Percentiles rank a stretch among this genome's conserved stretches.
These are phyloP conservation scores for Talaromyces piceae DNA, from an alignment of 2,329 filamentous ascomycete genomes.

Conservation along the genomic window DNA sequence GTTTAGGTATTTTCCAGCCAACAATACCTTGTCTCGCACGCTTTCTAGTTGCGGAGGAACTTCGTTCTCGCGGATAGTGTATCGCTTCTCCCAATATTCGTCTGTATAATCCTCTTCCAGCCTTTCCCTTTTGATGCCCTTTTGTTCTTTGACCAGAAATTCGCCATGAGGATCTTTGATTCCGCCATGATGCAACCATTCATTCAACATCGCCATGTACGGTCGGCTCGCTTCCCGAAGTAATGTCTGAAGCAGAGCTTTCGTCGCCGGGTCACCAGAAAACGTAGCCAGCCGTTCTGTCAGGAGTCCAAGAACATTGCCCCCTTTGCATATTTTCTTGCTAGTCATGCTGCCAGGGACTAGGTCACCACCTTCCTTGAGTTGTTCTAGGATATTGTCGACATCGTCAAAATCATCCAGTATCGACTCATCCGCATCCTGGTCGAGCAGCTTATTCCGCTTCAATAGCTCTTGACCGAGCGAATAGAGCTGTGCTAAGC, in stretches of 20 bases:
- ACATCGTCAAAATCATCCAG: slow-evolving; percentile 70
- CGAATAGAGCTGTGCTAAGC: slow-evolving; percentile 82
- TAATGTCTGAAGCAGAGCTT: slow-evolving; percentile 70
- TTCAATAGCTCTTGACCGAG: slow-evolving; percentile 81
- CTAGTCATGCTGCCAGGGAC: slow-evolving; percentile 68
- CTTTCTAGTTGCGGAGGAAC: slow-evolving; percentile 85
- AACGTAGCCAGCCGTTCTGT: slow-evolving; percentile 79
- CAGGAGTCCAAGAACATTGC: slow-evolving; percentile 80
- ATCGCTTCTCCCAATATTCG: slow-evolving; percentile 97
- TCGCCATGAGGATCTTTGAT: slow-evolving; percentile 92
- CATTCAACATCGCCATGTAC: slow-evolving; percentile 97
- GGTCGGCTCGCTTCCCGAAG: slow-evolving; percentile 82
- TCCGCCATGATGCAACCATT: slow-evolving; percentile 93
- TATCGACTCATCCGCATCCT: slow-evolving; percentile 60
- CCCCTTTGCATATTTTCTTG: slow-evolving; percentile 95
- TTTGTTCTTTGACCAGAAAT: slow-evolving; percentile 92
- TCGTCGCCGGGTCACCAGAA: slow-evolving; percentile 86
- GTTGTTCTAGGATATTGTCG: slow-evolving; percentile 84
- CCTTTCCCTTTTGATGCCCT: slow-evolving; percentile 83
- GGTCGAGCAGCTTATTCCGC: slow-evolving; percentile 76
- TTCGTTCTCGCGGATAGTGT: slow-evolving; percentile 85
- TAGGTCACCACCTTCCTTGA: slow-evolving; percentile 79
- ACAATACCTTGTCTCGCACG: slow-evolving; percentile 86
- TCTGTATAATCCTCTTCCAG: slow-evolving; percentile 96
- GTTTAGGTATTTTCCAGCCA: slow-evolving; percentile 96